A percentile compares a stretch with the other conserved stretches of the same genome.
Conservation (phyloP, 441 rosid species). For the Syzygium malaccense region DNA sequence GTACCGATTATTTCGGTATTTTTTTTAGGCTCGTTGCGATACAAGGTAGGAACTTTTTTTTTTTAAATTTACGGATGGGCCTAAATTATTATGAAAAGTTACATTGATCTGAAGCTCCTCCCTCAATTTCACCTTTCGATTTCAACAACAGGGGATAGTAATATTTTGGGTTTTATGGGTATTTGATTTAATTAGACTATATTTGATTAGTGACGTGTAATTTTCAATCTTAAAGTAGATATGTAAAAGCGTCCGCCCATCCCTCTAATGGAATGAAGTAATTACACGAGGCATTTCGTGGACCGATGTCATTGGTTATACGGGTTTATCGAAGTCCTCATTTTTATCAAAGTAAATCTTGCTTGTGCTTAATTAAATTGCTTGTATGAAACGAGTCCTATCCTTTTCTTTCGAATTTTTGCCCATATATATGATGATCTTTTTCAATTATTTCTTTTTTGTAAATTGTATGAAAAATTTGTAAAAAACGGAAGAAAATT, state of each 20-base stretch:
- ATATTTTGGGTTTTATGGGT: neutral
- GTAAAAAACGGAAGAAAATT: neutral
- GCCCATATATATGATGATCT: neutral
- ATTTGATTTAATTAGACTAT: neutral
- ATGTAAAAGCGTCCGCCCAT: neutral
- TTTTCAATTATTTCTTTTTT: neutral
- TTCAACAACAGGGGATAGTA: accelerated
- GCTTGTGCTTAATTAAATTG: neutral
- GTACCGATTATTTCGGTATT: neutral
- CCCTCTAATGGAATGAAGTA: neutral
- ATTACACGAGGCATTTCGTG: neutral
- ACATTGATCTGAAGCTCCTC: neutral
- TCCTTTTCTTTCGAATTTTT: neutral
- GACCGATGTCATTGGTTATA: neutral
- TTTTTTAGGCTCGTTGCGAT: neutral
- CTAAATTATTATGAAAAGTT: neutral
- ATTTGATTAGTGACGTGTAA: neutral
- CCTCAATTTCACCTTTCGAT: neutral
- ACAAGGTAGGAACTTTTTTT: neutral
- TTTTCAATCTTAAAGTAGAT: neutral
- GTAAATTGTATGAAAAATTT: accelerated
- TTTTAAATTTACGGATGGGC: neutral
- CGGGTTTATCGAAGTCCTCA: neutral
- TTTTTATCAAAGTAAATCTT: neutral
- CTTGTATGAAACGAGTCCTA: neutral